Conservation (phyloP, 2,329 filamentous ascomycete genomes). For the Hypoxylon sp. region DNA sequence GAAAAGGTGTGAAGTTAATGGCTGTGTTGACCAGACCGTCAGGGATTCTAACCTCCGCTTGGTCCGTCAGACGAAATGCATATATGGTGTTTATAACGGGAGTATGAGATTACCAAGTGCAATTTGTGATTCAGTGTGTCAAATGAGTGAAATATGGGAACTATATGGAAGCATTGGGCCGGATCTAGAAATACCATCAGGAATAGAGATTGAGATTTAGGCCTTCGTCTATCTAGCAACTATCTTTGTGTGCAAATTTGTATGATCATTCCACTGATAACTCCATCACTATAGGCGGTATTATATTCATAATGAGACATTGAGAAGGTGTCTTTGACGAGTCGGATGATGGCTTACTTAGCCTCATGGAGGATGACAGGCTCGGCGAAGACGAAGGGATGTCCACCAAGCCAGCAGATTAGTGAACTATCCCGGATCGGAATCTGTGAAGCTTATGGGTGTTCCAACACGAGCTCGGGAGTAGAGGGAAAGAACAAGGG, state of each 20-base stretch:
- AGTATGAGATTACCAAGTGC: not conserved
- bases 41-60: not conserved
- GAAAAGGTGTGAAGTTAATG: not conserved
- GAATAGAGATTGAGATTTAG: not conserved
- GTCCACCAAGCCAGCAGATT: too few relatives aligned
- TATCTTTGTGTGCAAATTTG: not conserved
- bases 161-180: not conserved
- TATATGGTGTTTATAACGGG: not conserved
- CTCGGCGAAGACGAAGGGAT: too few relatives aligned
- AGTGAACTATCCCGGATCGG: too few relatives aligned
- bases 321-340: not conserved
- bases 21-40: not conserved
- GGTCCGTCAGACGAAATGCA: not conserved
- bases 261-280: not conserved
- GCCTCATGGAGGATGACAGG: not conserved
- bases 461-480: too few relatives aligned
- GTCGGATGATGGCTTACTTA: not conserved
- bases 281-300: not conserved
- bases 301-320: not conserved
- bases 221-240: not conserved
- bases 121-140: not conserved
- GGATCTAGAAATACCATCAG: not conserved
- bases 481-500: too few relatives aligned
- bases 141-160: not conserved
- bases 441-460: too few relatives aligned